Evolutionary conservation across 164 flowering plant species (phyloP), one percentile per base, ranked within the genome.

Genomic region (Protea cynaroides): DNA sequence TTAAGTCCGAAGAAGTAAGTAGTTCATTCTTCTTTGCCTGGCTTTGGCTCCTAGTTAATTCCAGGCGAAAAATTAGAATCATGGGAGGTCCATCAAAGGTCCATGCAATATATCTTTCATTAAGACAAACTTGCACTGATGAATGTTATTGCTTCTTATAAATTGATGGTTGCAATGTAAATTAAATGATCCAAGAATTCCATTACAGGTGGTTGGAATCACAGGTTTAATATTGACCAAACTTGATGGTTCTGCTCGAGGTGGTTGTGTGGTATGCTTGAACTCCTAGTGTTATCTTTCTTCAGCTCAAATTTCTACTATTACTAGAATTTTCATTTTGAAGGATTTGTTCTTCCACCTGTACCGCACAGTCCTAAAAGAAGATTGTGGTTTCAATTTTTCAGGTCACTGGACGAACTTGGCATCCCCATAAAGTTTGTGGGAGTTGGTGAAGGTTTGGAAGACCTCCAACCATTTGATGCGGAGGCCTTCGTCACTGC

Each of bases 371-470:
- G 21, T 29, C 14, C 11, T 72, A 24, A 17, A 9, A 24, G 36
- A 8, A 9, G 6, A n/a, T 17, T 46, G 25, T 25, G 17, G 34
- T 54, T 64, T 52, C 21, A 58, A 58, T 50, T 70, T 76, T 40
- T 64, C 83, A 93, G 98, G 98, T 89, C 46, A 93, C 96, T 76
- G 98, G 95, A 93, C 76, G 98, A 90, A 80, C 94, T 93, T 50
- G 96, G 96, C 46, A 93, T 90, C 64, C 98, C 98, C 58, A 88
- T 93, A 53, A 93, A 93, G 78, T 93, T 93, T 81, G 92, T 93
- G n/a, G 95, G 98, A 58, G 95, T 93, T 66, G 96, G 98, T 24
- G 98, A 93, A 80, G 91, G 98, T 49, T 67, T 89, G 25, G 96
- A 87, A 74, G 97, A 93, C 65, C 92, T 93, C 62, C 98, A 93